These are phyloP conservation scores for Clohesyomyces aquaticus DNA, from an alignment of 495 filamentous ascomycete genomes.

Conservation along the genomic window DNA sequence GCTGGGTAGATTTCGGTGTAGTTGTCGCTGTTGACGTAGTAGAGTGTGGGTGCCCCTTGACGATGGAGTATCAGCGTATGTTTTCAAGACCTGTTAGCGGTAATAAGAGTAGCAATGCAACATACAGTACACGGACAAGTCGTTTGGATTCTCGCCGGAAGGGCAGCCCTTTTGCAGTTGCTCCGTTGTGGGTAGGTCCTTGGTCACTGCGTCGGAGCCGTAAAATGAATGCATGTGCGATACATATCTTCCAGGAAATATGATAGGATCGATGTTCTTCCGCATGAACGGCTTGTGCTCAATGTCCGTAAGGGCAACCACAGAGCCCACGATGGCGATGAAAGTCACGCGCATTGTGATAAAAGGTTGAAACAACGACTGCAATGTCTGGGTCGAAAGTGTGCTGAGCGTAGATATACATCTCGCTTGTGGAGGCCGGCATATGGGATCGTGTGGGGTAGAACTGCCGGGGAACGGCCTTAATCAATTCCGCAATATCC, in stretches of 20 bases:
- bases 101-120: neutral
- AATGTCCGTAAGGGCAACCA: conserved; percentile 21
- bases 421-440: no score
- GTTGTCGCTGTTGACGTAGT: conserved; percentile 24
- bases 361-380: neutral
- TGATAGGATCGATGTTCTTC: conserved; percentile 29
- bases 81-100: neutral
- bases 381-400: no score
- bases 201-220: conserved; percentile 25
- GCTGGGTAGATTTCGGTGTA: conserved; percentile 29
- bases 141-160: conserved; percentile 26
- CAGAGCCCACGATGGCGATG: conserved; percentile 4
- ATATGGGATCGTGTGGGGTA: no score
- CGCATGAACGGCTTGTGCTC: conserved; percentile 30
- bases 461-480: no score
- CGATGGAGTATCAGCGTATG: neutral
- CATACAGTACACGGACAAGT: conserved; percentile 23
- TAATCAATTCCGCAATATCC: no score
- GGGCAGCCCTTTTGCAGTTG: conserved; percentile 22
- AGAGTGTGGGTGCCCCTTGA: conserved; percentile 25
- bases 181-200: conserved; percentile 22
- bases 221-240: conserved; percentile 34
- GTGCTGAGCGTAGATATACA: no score
- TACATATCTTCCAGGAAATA: conserved; percentile 18
- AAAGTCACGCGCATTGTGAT: neutral